Evolutionary conservation across 306 rosid genomes (phyloP), one percentile per base, ranked within the genome.

Genomic region (Elaeagnus macrophylla): DNA sequence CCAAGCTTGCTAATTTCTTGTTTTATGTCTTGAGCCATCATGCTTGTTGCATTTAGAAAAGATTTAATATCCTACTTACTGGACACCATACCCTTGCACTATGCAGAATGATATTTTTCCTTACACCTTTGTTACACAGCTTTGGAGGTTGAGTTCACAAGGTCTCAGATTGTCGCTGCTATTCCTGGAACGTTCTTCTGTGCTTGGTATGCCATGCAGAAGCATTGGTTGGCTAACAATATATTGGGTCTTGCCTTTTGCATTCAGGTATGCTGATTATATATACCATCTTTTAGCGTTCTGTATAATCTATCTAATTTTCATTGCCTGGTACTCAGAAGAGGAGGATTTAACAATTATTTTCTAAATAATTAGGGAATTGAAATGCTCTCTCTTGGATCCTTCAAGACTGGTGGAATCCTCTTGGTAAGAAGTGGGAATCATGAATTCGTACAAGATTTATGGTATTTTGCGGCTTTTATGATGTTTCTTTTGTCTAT

Each of bases 341-440:
- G 32, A 61, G 36, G 35, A 19, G 12, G 41, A 20, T 18, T 67
- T 36, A 57, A 17, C 32, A 25, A 63, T 51, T 52, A 59, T 53
- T 46, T 72, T 37, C 39, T 16, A 11, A 19, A 16, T 58, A 60
- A 77, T 37, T 85, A 91, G 99, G 99, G 99, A 75, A 87, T 87
- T 61, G 99, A 93, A 84, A 87, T 93, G 99, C 96, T 93, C 59
- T 93, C 99, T 75, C 90, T 93, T 53, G 99, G 99, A 43, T 93
- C 99, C 62, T 93, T 93, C 75, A 93, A 87, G 83, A 87, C 99
- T 42, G 96, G 99, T 57, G 96, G 88, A 69, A 93, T 84, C 67
- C 96, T 93, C 37, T 84, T 93, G 93, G 99, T 93, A 80, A 77
- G 32, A 25, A 25, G 13, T 48, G 36, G 70, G 52, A 47, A 57